Conservation (phyloP, 495 filamentous ascomycete genomes). For the Cryomyces antarcticus region DNA sequence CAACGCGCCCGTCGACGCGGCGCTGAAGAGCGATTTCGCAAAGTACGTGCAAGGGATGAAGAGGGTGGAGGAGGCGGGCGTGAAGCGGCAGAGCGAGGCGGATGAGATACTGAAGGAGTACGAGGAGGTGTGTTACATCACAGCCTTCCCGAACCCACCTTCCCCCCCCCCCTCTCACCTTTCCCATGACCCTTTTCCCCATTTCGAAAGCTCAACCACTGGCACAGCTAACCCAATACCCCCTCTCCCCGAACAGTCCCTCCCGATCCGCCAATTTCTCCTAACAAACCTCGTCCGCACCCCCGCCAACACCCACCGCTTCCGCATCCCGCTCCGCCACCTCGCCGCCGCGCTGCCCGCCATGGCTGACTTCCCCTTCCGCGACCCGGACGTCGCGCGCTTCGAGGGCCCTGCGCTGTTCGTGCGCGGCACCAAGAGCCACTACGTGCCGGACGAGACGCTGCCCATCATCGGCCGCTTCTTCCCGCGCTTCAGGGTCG, state of each 20-base stretch:
- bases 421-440: slow-evolving; percentile 61
- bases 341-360: slow-evolving; percentile 36
- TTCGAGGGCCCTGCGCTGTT: slow-evolving; percentile 68
- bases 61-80: slow-evolving; percentile 43
- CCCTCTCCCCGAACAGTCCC: slow-evolving; percentile 22
- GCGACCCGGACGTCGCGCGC: slow-evolving; percentile 32
- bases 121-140: slow-evolving; percentile 33
- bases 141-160: background rate
- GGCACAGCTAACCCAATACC: background rate
- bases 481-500: slow-evolving; percentile 64
- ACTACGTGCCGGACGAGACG: slow-evolving; percentile 75
- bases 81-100: slow-evolving; percentile 54
- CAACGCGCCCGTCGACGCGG: slow-evolving; percentile 74
- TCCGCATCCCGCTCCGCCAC: slow-evolving; percentile 39
- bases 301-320: slow-evolving; percentile 25
- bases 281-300: slow-evolving; percentile 62
- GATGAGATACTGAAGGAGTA: slow-evolving; percentile 60
- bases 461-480: slow-evolving; percentile 73
- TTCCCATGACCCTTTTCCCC: background rate
- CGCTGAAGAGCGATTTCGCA: slow-evolving; percentile 50
- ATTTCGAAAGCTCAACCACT: background rate
- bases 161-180: background rate
- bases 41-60: slow-evolving; percentile 76
- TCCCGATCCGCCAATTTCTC: slow-evolving; percentile 75
- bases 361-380: slow-evolving; percentile 77